Evolutionary conservation across 352 stramenopile genomes (phyloP).

Genomic region (Aphanomyces astaci): DNA sequence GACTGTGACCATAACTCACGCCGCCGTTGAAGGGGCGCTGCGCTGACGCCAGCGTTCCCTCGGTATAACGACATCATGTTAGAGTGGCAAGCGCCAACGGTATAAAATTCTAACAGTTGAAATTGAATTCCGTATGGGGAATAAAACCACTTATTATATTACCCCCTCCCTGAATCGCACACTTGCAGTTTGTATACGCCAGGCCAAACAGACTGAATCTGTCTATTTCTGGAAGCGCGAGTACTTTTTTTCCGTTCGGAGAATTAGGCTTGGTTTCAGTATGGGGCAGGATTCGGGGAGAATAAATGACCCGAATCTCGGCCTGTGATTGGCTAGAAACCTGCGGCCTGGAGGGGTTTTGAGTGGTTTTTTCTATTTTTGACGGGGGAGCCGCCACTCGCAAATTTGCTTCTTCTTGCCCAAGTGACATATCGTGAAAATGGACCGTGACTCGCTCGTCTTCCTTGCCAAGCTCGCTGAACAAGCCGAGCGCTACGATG

Average conservation of each 20-base stretch:
- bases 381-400: background rate
- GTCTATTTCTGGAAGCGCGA: conserved; percentile 3
- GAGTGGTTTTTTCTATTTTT: conserved; percentile 16
- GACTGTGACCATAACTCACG: conserved; percentile 2
- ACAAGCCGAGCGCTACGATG: conserved; percentile 82
- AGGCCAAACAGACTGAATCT: background rate
- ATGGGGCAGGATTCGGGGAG: background rate
- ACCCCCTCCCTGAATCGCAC: background rate
- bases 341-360: background rate
- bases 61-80: background rate
- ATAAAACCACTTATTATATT: background rate
- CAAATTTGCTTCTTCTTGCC: conserved; percentile 15
- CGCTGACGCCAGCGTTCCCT: conserved; percentile 2
- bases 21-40: background rate
- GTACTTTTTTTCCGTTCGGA: background rate
- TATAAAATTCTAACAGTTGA: background rate
- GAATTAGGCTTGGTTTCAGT: background rate
- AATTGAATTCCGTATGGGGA: background rate
- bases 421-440: conserved; percentile 29
- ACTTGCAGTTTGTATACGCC: conserved; percentile 1
- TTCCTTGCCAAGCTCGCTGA: conserved; percentile 79
- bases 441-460: conserved; percentile 73
- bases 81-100: background rate
- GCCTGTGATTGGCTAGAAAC: conserved; percentile 5
- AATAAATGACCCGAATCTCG: background rate